phyloP scores from a whole-genome alignment of 208 protist genomes.

The Paratrypanosoma confusum region DNA sequence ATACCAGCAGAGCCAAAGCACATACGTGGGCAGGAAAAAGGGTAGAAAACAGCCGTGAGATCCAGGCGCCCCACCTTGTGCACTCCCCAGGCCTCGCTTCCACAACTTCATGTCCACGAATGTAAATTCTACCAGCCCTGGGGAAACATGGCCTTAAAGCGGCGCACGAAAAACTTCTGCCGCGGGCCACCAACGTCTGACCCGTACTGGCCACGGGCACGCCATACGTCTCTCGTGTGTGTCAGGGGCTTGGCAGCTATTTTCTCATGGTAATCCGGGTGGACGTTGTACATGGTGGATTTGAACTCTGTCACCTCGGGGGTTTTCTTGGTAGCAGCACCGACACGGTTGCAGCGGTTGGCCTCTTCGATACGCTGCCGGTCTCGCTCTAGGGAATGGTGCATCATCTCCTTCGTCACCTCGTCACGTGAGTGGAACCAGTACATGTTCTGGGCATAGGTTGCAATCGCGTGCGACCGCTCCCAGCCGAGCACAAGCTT shows the following conservation, averaged over 20 bases:
- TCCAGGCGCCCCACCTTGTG: neutral
- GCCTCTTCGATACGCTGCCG: slow-evolving; percentile 35
- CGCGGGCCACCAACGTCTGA: slow-evolving; percentile 75
- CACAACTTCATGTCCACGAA: neutral
- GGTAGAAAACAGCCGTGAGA: neutral
- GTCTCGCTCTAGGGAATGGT: slow-evolving; percentile 62
- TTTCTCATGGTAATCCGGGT: slow-evolving; percentile 75
- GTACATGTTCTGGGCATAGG: slow-evolving; percentile 85
- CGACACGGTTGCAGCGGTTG: slow-evolving; percentile 40
- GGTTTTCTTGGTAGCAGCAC: slow-evolving; percentile 35
- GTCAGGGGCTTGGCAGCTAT: slow-evolving; percentile 60
- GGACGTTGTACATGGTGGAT: slow-evolving; percentile 78
- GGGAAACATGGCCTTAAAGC: slow-evolving; percentile 82
- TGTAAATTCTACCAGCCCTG: slow-evolving; percentile 57
- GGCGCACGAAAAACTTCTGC: slow-evolving; percentile 81
- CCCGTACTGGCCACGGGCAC: slow-evolving; percentile 73
- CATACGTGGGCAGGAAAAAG: neutral
- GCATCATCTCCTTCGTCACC: slow-evolving; percentile 77
- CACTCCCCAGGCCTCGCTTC: neutral
- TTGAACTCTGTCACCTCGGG: slow-evolving; percentile 79
- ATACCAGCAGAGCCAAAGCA: neutral
- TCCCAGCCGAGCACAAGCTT: slow-evolving; percentile 72
- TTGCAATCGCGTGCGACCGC: slow-evolving; percentile 46
- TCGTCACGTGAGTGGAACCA: slow-evolving; percentile 85
- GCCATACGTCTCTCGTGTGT: slow-evolving; percentile 71